Evolutionary conservation across 106 monocot species (phyloP).

Genomic region (Xerophyta viscosa): DNA sequence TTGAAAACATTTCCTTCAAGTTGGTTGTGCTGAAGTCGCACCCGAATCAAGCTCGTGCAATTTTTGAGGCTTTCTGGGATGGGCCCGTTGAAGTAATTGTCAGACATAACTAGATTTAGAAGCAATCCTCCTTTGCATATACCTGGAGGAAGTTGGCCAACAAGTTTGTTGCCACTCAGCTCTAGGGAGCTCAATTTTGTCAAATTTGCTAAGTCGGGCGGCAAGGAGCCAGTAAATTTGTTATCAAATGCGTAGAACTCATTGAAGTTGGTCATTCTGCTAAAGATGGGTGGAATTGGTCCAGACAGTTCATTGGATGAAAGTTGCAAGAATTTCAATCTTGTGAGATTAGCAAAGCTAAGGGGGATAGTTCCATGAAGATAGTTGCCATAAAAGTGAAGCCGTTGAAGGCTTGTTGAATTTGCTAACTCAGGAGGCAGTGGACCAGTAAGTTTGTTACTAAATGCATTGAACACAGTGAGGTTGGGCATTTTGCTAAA

Average conservation of each 20-base stretch:
- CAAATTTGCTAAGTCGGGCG: neutral
- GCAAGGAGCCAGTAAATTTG: neutral
- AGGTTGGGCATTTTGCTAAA: too few relatives aligned
- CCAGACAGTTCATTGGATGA: neutral
- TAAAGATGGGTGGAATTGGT: neutral
- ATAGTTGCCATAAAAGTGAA: too few relatives aligned
- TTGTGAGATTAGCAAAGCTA: neutral
- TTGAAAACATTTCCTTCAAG: constrained; percentile 2
- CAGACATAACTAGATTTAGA: neutral
- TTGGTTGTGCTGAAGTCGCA: constrained; percentile 1
- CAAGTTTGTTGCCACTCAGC: neutral
- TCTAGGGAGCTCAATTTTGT: neutral
- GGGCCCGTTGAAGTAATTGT: constrained; percentile 2
- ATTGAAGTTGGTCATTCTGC: neutral
- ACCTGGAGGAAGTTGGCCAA: constrained; percentile 2
- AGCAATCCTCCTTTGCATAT: constrained; percentile 4
- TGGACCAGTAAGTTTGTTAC: too few relatives aligned
- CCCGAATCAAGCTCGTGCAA: neutral
- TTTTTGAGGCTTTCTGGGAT: constrained; percentile 4
- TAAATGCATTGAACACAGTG: too few relatives aligned
- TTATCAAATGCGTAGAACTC: neutral
- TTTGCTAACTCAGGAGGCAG: too few relatives aligned
- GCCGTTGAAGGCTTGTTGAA: too few relatives aligned
- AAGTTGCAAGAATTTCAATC: neutral
- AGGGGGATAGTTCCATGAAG: too few relatives aligned